phyloP scores from a whole-genome alignment of 23 red algal species.

The Gracilaria domingensis region DNA sequence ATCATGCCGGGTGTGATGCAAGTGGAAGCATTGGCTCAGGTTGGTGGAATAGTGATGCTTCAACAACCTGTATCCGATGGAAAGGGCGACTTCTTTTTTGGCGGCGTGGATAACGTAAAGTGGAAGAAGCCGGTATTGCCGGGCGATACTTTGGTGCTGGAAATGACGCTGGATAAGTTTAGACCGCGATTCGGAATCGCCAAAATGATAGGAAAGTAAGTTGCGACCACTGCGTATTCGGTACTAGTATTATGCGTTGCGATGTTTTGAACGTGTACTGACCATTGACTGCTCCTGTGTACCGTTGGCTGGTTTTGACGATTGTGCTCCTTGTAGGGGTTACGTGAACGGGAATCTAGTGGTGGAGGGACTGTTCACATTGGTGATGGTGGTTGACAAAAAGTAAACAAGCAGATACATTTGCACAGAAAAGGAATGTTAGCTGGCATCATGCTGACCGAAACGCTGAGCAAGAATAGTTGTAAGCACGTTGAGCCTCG shows the following conservation, averaged over 20 bases:
- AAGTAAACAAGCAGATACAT: slow-evolving; percentile 15
- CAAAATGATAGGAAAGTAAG: slow-evolving; percentile 90
- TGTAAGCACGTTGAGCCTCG: slow-evolving; percentile 40
- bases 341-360: slow-evolving; percentile 89
- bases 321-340: slow-evolving; percentile 34
- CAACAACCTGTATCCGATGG: slow-evolving; percentile 66
- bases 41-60: slow-evolving; percentile 93
- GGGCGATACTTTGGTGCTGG: slow-evolving; percentile 94
- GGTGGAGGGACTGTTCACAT: slow-evolving; percentile 88
- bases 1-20: slow-evolving; percentile 97
- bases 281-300: neutral
- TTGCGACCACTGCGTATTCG: neutral
- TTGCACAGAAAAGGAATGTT: neutral
- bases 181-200: slow-evolving; percentile 85
- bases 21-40: slow-evolving; percentile 96
- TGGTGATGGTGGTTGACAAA: slow-evolving; percentile 74
- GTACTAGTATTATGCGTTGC: neutral
- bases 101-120: slow-evolving; percentile 85
- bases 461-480: slow-evolving; percentile 48
- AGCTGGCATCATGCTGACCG: slow-evolving; percentile 28
- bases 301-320: neutral
- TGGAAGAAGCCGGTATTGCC: slow-evolving; percentile 93
- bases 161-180: slow-evolving; percentile 74
- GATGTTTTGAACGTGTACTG: neutral
- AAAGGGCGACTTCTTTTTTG: slow-evolving; percentile 83